Evolutionary conservation across 148 eudicot species (phyloP), one percentile per base, ranked within the genome.

Genomic region (Spergularia marina): DNA sequence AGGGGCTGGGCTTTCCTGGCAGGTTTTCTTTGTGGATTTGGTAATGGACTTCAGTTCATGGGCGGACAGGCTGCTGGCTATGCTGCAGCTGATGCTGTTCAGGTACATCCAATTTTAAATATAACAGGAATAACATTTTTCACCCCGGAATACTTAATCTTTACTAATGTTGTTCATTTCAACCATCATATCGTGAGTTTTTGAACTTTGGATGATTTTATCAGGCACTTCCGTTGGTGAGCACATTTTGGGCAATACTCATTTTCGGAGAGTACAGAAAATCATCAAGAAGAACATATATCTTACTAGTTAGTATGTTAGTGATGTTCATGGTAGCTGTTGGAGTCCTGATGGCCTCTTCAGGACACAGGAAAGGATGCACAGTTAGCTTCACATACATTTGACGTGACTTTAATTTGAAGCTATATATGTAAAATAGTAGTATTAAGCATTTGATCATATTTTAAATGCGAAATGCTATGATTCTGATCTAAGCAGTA

Each of bases 61-160:
- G 94, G 97, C 4, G 97, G 93, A 30, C 93, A 91, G 82, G 97
- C 97, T 76, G 97, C 97, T 40, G 97, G 97, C 7, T 91, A 89
- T 82, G 97, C 93, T 56, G 97, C 97, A 21, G 97, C 93, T 41
- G 97, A 91, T 84, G 88, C 89, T 70, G 97, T 91, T 77, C 93
- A 89, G 89, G 96, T 89, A 25, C 3, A 58, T 70, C 40, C 30
- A 15, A 57, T 47, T 39, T 67, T 30, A 11, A 23, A 3, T 3
- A 30, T 30, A 2, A 30, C 36, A 30, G 36, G 36, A 30, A 1
- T 30, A 30, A 30, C 36, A 30, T 30, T 30, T 30, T 30, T 30
- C 36, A 30, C 36, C 40, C 9, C 0, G 49, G 10, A 44, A 44
- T 67, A 0, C 0, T 41, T 13, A 67, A 41, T n/a, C 25, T 71